Conservation (phyloP, 208 protist species). For the Trypanosoma brucei region DNA sequence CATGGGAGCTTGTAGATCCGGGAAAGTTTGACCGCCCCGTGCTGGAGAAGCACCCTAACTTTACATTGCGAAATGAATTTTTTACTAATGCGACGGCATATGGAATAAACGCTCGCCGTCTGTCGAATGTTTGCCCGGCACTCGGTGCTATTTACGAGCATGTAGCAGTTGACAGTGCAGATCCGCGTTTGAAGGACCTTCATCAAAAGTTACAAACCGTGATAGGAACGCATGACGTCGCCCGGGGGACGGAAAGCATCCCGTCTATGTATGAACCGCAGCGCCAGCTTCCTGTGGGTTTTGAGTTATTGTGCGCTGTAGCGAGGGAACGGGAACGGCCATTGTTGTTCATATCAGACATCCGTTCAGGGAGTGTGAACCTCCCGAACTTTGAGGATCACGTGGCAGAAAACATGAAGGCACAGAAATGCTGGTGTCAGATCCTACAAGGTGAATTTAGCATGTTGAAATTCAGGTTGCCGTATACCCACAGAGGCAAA, state of each 20-base stretch:
- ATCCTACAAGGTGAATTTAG: conserved; percentile 81
- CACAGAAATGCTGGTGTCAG: conserved; percentile 90
- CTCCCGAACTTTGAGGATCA: conserved; percentile 88
- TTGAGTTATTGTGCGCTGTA: conserved; percentile 69
- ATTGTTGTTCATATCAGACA: conserved; percentile 93
- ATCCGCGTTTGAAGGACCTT: conserved; percentile 41
- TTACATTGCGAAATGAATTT: conserved; percentile 89
- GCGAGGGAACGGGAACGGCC: conserved; percentile 73
- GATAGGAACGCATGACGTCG: conserved; percentile 80
- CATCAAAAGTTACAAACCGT: conserved; percentile 63
- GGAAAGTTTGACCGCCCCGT: conserved; percentile 80
- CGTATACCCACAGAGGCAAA: conserved; percentile 79
- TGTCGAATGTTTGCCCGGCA: conserved; percentile 52
- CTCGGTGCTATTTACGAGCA: conserved; percentile 56
- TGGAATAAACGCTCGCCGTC: conserved; percentile 77
- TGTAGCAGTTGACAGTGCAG: conserved; percentile 36
- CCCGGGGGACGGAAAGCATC: conserved; percentile 82
- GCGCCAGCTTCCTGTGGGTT: conserved; percentile 50
- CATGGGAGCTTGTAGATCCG: conserved; percentile 93
- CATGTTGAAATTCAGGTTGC: conserved; percentile 96
- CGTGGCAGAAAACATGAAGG: conserved; percentile 89
- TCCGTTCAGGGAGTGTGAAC: conserved; percentile 84
- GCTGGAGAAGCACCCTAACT: conserved; percentile 55
- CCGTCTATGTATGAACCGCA: conserved; percentile 83
- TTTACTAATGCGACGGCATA: conserved; percentile 93